These are phyloP conservation scores for Flueggea neowawraea DNA, from an alignment of 441 rosid genomes.

Conservation along the genomic window DNA sequence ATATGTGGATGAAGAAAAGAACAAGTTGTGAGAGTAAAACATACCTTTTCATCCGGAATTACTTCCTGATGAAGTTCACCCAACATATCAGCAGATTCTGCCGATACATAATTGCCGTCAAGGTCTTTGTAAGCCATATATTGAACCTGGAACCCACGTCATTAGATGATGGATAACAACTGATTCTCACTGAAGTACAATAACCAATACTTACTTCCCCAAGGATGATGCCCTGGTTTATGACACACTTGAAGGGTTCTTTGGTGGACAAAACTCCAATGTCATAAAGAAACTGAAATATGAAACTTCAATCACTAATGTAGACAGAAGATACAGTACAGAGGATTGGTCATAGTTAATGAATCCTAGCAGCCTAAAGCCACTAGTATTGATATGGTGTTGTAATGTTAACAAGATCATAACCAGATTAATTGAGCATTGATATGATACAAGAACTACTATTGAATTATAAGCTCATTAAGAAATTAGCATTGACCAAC, in stretches of 20 bases:
- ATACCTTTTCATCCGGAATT: conserved; percentile 70
- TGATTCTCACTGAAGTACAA: background rate
- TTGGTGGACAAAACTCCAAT: conserved; percentile 87
- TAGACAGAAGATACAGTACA: no score
- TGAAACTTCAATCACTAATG: conserved; percentile 7
- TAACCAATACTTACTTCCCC: conserved; percentile 69
- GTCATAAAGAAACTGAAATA: conserved; percentile 83
- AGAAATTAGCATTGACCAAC: no score
- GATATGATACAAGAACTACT: no score
- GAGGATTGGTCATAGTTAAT: no score
- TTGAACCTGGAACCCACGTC: conserved; percentile 65
- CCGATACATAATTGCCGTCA: conserved; percentile 73
- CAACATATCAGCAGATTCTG: conserved; percentile 40
- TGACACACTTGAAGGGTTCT: conserved; percentile 97
- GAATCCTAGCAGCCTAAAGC: no score
- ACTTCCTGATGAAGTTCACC: conserved; percentile 56
- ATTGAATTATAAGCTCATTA: no score
- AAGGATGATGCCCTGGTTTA: conserved; percentile 98
- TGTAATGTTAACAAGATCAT: no score
- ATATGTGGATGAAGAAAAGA: conserved; percentile 1
- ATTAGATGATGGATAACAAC: conserved; percentile 9
- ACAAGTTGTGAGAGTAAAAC: conserved; percentile 1
- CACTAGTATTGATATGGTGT: no score
- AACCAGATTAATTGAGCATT: no score
- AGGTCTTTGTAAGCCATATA: conserved; percentile 70